These are phyloP conservation scores for Rhizophagus clarus DNA, from an alignment of 192 early-diverging fungal genomes.

Conservation along the genomic window DNA sequence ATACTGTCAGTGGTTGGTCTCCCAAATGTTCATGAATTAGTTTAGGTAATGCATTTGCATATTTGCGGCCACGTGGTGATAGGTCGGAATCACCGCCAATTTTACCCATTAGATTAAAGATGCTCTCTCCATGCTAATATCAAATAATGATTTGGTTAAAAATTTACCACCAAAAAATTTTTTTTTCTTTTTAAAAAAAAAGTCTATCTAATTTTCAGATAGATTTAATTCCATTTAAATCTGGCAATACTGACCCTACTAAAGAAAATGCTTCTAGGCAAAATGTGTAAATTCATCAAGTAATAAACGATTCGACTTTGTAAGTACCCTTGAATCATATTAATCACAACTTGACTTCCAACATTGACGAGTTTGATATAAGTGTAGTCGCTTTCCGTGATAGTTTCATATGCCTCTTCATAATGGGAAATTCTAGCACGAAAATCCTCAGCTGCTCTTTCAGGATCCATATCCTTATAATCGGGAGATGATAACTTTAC, in stretches of 20 bases:
- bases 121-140: slow-evolving; percentile 84
- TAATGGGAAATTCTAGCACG: slow-evolving; percentile 91
- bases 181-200: not conserved
- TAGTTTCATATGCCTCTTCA: slow-evolving; percentile 85
- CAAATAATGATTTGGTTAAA: not conserved
- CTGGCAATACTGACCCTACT: slow-evolving; percentile 54
- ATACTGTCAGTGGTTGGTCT: slow-evolving; percentile 70
- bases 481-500: slow-evolving; percentile 96
- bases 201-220: not conserved
- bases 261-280: slow-evolving; percentile 92
- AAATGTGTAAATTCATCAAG: slow-evolving; percentile 98
- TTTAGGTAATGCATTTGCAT: slow-evolving; percentile 82
- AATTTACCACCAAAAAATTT: too few relatives aligned
- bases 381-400: slow-evolving; percentile 71
- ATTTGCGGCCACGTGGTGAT: slow-evolving; percentile 82
- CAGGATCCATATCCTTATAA: slow-evolving; percentile 86
- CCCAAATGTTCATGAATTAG: slow-evolving; percentile 78
- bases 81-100: slow-evolving; percentile 95
- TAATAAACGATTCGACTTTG: slow-evolving; percentile 98
- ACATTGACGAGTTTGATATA: slow-evolving; percentile 97
- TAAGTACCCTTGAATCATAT: slow-evolving; percentile 93
- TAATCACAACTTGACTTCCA: slow-evolving; percentile 87
- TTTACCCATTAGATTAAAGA: slow-evolving; percentile 90
- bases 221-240: not conserved
- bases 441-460: slow-evolving; percentile 90